A percentile compares a stretch with the other conserved stretches of the same genome.
Conservation (phyloP, 805 yeast genomes). For the Saturnispora silvae region DNA sequence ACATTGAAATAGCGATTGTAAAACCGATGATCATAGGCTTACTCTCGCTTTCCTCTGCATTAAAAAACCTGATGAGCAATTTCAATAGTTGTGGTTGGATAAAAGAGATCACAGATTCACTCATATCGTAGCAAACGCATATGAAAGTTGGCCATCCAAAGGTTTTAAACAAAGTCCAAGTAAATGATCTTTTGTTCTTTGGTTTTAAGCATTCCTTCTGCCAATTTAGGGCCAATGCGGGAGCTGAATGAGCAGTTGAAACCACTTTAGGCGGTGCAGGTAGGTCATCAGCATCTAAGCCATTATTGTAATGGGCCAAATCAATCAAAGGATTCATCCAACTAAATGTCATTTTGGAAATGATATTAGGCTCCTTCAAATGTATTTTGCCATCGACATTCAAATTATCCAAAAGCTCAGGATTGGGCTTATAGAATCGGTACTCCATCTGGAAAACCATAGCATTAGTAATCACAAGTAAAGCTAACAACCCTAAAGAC, state of each 20-base stretch:
- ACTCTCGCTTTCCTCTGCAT: conserved; percentile 15
- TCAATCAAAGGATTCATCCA: conserved; percentile 89
- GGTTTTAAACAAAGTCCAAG: conserved; percentile 28
- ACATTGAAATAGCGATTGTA: conserved; percentile 53
- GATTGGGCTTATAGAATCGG: conserved; percentile 28
- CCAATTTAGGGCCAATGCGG: conserved; percentile 26
- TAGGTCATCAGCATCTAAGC: conserved; percentile 29
- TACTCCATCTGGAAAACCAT: conserved; percentile 31
- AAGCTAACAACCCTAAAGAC: conserved; percentile 18
- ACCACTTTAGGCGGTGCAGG: conserved; percentile 33
- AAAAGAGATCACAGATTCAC: conserved; percentile 30
- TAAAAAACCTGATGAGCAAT: conserved; percentile 37
- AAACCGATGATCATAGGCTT: conserved; percentile 51
- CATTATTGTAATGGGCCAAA: conserved; percentile 41
- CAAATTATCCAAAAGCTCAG: conserved; percentile 19
- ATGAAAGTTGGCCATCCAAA: conserved; percentile 29
- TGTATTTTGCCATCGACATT: conserved; percentile 20
- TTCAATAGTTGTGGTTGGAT: conserved; percentile 50
- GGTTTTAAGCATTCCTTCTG: conserved; percentile 14
- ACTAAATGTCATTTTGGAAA: conserved; percentile 67
- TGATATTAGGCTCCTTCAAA: conserved; percentile 39
- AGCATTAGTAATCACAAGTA: conserved; percentile 24
- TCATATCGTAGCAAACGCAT: conserved; percentile 29
- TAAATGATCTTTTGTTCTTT: conserved; percentile 18
- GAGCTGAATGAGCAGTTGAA: conserved; percentile 26